Conservation (phyloP, 2,329 filamentous ascomycete genomes). For the Tolypocladium amazonense region DNA sequence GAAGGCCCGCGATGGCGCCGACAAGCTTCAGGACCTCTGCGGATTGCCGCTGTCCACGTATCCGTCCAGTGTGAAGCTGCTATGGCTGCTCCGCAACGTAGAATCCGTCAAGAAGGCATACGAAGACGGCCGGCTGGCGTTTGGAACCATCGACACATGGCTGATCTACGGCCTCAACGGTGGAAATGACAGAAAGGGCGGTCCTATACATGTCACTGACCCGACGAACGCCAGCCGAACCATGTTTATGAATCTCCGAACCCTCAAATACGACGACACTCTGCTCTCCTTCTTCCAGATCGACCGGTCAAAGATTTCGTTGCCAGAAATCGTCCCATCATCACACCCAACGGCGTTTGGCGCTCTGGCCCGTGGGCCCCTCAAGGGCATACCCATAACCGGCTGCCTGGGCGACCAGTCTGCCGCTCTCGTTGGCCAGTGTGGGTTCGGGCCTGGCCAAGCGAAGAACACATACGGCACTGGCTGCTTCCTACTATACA, state of each 20-base stretch:
- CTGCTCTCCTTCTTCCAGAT: constrained; percentile 73
- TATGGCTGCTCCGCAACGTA: constrained; percentile 70
- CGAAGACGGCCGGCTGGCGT: constrained; percentile 63
- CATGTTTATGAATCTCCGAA: constrained; percentile 88
- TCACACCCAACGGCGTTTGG: constrained; percentile 68
- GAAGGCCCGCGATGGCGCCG: constrained; percentile 55
- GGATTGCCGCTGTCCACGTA: constrained; percentile 83
- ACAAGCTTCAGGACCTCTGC: constrained; percentile 59
- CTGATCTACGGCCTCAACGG: constrained; percentile 78
- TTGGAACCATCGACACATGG: constrained; percentile 86
- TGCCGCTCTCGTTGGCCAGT: constrained; percentile 74
- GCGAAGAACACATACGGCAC: constrained; percentile 92
- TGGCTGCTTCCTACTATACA: constrained; percentile 82
- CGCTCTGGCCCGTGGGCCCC: constrained; percentile 48
- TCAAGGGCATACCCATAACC: constrained; percentile 65
- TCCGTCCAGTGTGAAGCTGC: constrained; percentile 73
- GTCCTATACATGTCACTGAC: constrained; percentile 68
- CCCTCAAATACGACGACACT: constrained; percentile 66
- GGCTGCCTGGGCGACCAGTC: constrained; percentile 84
- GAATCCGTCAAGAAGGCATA: constrained; percentile 62
- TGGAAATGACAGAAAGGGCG: constrained; percentile 43
- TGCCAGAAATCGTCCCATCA: constrained; percentile 78
- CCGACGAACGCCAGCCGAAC: constrained; percentile 81
- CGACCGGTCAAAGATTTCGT: constrained; percentile 52
- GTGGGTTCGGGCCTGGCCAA: constrained; percentile 69